Evolutionary conservation across 2,329 filamentous ascomycete species (phyloP), one percentile per base, ranked within the genome.

Genomic region (Aspergillus unguis): DNA sequence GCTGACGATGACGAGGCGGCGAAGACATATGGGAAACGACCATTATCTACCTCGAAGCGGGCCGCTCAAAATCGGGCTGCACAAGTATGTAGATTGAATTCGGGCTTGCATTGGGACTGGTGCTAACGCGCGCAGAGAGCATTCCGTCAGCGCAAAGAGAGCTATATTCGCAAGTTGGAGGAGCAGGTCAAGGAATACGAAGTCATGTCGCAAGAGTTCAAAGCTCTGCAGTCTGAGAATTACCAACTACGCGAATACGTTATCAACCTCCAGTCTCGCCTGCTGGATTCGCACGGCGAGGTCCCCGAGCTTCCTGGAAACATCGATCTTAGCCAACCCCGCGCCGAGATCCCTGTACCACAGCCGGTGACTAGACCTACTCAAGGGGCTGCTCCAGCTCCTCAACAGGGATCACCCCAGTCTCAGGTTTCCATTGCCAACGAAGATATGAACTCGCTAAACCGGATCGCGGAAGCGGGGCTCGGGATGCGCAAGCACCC

Each of bases 131-230:
- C 56, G 59, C 64, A 99, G 92, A 85, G 94, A 70, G 94, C 94
- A 38, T 99, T 99, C 75, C 89, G 94, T 38, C 92, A 97, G 75
- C 88, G 94, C 58, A 99, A 99, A 71, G 94, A 99, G 74, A 89
- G 90, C 42, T 96, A 99, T 71, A 99, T 99, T 72, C 95, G 95
- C 77, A 95, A 95, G 71, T 82, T 99, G 5, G 94, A 99, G 73
- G 88, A 94, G 68, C 90, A 97, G 69, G 90, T 96, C 47, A 86
- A 90, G 64, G 89, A 94, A 29, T 88, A 85, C 60, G 81, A 84
- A 61, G 80, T 84, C 17, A 83, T 96, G 72, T 88, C 91, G 60
- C 82, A 88, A 57, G 84, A 82, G 51, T 90, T 84, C 72, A 94
- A 95, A 71, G 76, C 80, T n/a, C 76, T 95, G 27, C 90, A 96